Conservation (phyloP, 2,329 filamentous ascomycete genomes). For the Pseudopyricularia javanii region DNA sequence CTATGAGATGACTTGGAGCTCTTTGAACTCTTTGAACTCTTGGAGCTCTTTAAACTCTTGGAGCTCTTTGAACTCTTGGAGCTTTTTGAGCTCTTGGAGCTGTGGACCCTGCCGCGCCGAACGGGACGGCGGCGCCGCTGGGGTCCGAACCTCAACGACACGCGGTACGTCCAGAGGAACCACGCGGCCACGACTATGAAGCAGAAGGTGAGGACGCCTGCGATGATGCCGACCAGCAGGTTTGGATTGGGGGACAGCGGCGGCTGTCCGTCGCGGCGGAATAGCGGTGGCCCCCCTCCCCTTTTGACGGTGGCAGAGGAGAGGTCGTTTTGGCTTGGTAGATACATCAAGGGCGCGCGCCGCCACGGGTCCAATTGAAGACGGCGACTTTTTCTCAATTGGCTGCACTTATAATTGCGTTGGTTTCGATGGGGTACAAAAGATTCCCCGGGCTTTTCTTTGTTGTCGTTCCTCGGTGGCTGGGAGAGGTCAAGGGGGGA, state of each 20-base stretch:
- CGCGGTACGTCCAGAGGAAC: slow-evolving; percentile 27
- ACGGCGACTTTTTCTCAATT: not conserved
- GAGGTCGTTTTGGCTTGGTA: not conserved
- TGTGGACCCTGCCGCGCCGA: slow-evolving; percentile 13
- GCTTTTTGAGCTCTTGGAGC: not conserved
- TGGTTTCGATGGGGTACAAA: too few species aligned
- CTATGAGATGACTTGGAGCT: not conserved
- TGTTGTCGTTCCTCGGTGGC: too few species aligned
- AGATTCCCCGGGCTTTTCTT: too few species aligned
- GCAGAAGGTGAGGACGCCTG: slow-evolving; percentile 25
- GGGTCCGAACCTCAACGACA: slow-evolving; percentile 21
- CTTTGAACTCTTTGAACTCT: not conserved
- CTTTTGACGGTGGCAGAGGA: not conserved
- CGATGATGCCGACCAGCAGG: slow-evolving; percentile 22
- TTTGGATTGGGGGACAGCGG: slow-evolving; percentile 21
- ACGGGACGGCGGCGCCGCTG: slow-evolving; percentile 7
- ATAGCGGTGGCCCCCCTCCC: not conserved
- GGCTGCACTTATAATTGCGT: not conserved
- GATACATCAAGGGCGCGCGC: not conserved
- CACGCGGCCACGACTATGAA: slow-evolving; percentile 23
- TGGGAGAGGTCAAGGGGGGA: too few species aligned
- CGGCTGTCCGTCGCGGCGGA: not conserved
- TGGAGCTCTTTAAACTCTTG: not conserved
- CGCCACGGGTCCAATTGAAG: too few species aligned
- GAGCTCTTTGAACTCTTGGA: not conserved